Evolutionary conservation across 768 basidiomycete species (phyloP).

Genomic region (Suillus tomentosus): DNA sequence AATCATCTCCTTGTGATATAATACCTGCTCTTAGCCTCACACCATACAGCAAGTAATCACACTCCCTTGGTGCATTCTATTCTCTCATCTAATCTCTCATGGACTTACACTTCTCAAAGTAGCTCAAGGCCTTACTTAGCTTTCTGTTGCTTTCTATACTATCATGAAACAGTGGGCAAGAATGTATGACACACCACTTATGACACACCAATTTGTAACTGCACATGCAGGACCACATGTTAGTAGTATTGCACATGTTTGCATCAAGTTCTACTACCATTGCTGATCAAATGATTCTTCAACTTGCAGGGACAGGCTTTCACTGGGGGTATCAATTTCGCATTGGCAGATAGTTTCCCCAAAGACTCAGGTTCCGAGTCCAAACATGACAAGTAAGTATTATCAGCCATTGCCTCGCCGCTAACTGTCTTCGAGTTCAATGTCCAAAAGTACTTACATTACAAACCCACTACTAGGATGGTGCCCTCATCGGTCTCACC

Average conservation of each 20-base stretch:
- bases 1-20: neutral
- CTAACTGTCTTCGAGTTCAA: neutral
- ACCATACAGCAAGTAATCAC: neutral
- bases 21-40: neutral
- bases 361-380: neutral
- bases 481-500: neutral
- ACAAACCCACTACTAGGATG: neutral
- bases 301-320: neutral
- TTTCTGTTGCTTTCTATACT: neutral
- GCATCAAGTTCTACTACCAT: neutral
- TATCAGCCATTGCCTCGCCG: neutral
- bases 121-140: neutral
- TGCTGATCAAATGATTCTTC: neutral
- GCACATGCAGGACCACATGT: neutral
- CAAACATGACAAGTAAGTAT: neutral
- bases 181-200: neutral
- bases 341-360: no score
- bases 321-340: neutral
- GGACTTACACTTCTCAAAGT: neutral
- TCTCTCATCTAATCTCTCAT: neutral
- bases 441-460: neutral
- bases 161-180: slow-evolving; percentile 4
- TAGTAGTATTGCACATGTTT: neutral
- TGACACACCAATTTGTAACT: neutral
- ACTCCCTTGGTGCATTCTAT: neutral